Conservation (phyloP, 2,329 filamentous ascomycete genomes). For the Sporothrix curviconia region DNA sequence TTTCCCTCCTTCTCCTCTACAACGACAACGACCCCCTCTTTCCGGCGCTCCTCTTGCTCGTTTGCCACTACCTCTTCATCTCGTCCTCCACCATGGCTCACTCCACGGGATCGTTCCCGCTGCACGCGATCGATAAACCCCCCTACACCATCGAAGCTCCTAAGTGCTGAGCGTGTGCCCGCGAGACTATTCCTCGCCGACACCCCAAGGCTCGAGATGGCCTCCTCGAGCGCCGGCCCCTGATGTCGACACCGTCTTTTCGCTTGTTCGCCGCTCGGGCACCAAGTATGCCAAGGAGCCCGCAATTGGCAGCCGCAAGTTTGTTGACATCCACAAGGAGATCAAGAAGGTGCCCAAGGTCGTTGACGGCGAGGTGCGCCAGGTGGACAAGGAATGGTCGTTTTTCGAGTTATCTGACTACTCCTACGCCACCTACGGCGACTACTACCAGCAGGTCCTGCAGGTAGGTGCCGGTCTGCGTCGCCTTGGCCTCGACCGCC, state of each 20-base stretch:
- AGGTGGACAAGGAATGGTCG: slow-evolving; percentile 87
- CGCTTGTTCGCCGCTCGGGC: slow-evolving; percentile 66
- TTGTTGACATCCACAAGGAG: slow-evolving; percentile 74
- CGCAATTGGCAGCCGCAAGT: slow-evolving; percentile 63
- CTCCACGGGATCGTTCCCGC: slow-evolving; percentile 38
- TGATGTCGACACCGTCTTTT: slow-evolving; percentile 69
- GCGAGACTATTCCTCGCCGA: slow-evolving; percentile 79
- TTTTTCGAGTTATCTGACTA: slow-evolving; percentile 80
- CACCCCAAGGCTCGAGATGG: slow-evolving; percentile 65
- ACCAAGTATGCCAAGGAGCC: slow-evolving; percentile 55
- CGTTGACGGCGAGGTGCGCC: slow-evolving; percentile 68
- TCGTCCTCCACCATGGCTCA: slow-evolving; percentile 6
- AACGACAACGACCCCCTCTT: no score
- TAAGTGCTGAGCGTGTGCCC: slow-evolving; percentile 58
- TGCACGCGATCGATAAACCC: slow-evolving; percentile 57
- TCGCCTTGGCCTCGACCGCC: slow-evolving; percentile 61
- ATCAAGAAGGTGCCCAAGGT: slow-evolving; percentile 86
- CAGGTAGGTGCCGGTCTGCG: slow-evolving; percentile 67
- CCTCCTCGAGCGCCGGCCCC: slow-evolving; percentile 57
- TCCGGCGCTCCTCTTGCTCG: no score
- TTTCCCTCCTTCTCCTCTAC: no score
- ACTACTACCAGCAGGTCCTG: slow-evolving; percentile 66
- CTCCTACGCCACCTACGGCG: slow-evolving; percentile 68
- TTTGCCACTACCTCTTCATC: background rate
- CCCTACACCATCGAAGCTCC: slow-evolving; percentile 70